These are phyloP conservation scores for Piper betle DNA, from an alignment of 164 flowering plant genomes.

Conservation along the genomic window DNA sequence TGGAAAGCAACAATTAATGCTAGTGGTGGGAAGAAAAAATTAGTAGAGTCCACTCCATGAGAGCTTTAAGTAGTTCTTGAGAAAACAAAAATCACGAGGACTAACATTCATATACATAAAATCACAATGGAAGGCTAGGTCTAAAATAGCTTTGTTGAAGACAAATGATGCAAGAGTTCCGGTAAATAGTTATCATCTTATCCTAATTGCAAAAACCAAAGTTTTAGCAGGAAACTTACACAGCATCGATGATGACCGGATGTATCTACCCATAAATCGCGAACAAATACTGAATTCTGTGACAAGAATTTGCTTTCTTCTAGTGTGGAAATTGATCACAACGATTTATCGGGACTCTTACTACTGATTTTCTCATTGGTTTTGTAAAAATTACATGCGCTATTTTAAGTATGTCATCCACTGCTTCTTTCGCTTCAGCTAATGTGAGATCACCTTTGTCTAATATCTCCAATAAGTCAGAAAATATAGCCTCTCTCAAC, in stretches of 20 bases:
- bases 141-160: too few species aligned
- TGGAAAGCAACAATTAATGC: not conserved
- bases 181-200: too few species aligned
- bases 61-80: too few species aligned
- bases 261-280: constrained; percentile 74
- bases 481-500: constrained; percentile 64
- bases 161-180: not conserved
- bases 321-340: constrained; percentile 11
- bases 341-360: constrained; percentile 7
- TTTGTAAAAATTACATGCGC: constrained; percentile 62
- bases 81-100: too few species aligned
- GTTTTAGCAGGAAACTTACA: constrained; percentile 30
- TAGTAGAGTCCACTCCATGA: too few species aligned
- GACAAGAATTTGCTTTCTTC: constrained; percentile 10
- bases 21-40: not conserved
- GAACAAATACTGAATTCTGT: constrained; percentile 35
- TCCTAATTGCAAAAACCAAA: not conserved
- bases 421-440: constrained; percentile 71
- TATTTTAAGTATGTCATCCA: constrained; percentile 54
- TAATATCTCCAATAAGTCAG: constrained; percentile 77
- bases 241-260: constrained; percentile 95
- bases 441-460: constrained; percentile 71
- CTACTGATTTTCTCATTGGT: constrained; percentile 14
- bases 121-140: too few species aligned
- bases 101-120: too few species aligned